Percentiles rank a stretch among this genome's conserved stretches.
Conservation (phyloP, 2,329 filamentous ascomycete species). For the Pseudogymnoascus sp. region DNA sequence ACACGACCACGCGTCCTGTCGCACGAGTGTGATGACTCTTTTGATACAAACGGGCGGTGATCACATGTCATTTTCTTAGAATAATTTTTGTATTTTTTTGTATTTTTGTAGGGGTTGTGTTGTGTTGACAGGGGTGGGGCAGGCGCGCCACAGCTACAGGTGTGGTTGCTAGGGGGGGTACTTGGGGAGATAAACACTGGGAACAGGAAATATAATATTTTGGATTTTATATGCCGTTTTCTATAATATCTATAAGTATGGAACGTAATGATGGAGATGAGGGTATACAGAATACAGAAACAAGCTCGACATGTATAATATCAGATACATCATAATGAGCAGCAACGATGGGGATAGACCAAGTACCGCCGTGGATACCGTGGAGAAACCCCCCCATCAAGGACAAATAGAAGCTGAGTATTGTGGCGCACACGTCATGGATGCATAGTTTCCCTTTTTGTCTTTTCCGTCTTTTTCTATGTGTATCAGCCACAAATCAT, state of each 20-base stretch:
- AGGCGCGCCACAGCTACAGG: neutral
- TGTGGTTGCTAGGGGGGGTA: neutral
- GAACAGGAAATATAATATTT: neutral
- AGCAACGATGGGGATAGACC: neutral
- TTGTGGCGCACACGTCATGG: neutral
- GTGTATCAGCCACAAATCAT: neutral
- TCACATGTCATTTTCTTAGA: slow-evolving; percentile 2
- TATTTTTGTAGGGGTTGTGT: neutral
- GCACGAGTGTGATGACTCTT: neutral
- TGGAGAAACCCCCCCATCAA: too few relatives aligned
- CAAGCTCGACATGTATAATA: neutral
- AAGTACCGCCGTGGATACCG: neutral
- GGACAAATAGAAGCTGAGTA: too few relatives aligned
- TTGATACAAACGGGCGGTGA: neutral
- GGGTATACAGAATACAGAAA: neutral
- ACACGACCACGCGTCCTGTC: neutral
- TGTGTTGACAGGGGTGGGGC: neutral
- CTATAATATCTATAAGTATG: too few relatives aligned
- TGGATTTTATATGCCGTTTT: too few relatives aligned
- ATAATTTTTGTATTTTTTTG: too few relatives aligned
- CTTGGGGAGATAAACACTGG: neutral
- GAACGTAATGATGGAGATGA: too few relatives aligned
- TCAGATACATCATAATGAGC: neutral
- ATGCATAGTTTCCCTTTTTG: neutral
- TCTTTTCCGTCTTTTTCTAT: too few relatives aligned